Conservation (phyloP, 2,329 filamentous ascomycete genomes). For the Trichoderma citrinoviride region DNA sequence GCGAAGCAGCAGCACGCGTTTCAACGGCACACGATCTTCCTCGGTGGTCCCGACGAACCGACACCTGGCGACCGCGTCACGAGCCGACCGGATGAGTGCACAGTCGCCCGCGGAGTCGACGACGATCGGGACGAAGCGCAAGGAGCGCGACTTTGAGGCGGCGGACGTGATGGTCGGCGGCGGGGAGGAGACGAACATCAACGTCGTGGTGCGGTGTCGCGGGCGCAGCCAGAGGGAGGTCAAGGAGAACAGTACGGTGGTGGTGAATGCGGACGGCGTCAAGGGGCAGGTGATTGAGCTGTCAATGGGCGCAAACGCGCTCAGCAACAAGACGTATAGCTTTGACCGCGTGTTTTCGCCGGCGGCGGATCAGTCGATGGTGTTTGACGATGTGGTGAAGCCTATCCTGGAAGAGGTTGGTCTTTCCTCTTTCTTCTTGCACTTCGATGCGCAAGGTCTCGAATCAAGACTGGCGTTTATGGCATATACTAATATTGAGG, state of each 20-base stretch:
- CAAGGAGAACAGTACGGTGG: conserved; percentile 89
- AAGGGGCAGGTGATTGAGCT: conserved; percentile 81
- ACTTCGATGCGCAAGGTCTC: not conserved
- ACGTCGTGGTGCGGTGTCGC: conserved; percentile 91
- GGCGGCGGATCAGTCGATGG: conserved; percentile 87
- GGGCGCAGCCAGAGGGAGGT: conserved; percentile 92
- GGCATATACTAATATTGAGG: conserved; percentile 6
- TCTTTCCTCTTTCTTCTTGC: not conserved
- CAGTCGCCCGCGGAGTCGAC: conserved; percentile 68
- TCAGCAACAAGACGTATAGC: conserved; percentile 94
- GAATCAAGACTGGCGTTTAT: too few relatives aligned
- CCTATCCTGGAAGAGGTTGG: conserved; percentile 88
- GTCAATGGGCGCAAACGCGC: conserved; percentile 85
- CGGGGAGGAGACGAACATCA: conserved; percentile 90
- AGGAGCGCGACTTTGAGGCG: conserved; percentile 78
- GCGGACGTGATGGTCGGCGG: conserved; percentile 48
- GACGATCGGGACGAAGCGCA: conserved; percentile 69
- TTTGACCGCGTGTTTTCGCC: conserved; percentile 98
- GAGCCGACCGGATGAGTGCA: conserved; percentile 40
- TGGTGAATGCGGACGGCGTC: conserved; percentile 82
- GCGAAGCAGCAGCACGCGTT: conserved; percentile 29
- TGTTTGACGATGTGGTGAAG: conserved; percentile 92
- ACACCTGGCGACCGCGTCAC: conserved; percentile 28
- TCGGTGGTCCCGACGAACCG: conserved; percentile 25
- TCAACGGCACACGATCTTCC: conserved; percentile 23